phyloP scores from a whole-genome alignment of 805 yeast genomes.

The Saturnispora kantuleensis region DNA sequence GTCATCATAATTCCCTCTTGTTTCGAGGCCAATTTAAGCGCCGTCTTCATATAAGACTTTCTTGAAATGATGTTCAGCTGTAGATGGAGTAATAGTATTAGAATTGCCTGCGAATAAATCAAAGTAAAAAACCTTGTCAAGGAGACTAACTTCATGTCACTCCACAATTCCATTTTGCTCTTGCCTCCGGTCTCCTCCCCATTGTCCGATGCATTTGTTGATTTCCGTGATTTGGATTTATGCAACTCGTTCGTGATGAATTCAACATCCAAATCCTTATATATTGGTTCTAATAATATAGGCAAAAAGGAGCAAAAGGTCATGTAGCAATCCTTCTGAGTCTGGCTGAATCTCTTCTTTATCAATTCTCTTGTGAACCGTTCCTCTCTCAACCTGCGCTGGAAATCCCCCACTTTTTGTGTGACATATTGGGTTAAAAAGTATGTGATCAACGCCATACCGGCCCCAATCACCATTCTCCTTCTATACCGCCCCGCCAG shows the following conservation, averaged over 20 bases:
- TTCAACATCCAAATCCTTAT: conserved; percentile 60
- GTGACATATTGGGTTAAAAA: conserved; percentile 34
- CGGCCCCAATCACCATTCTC: conserved; percentile 34
- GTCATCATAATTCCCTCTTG: conserved; percentile 26
- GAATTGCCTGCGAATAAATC: conserved; percentile 55
- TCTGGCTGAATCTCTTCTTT: conserved; percentile 76
- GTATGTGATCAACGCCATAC: conserved; percentile 36
- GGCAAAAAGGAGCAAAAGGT: conserved; percentile 79
- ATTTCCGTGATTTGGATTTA: conserved; percentile 29
- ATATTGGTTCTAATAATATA: conserved; percentile 56
- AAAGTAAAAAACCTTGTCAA: conserved; percentile 64
- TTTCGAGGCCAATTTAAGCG: conserved; percentile 56
- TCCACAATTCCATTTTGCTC: conserved; percentile 68
- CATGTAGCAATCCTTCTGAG: conserved; percentile 80
- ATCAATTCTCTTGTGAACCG: conserved; percentile 58
- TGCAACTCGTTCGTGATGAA: conserved; percentile 57
- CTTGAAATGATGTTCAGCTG: conserved; percentile 87
- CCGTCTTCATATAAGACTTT: conserved; percentile 71
- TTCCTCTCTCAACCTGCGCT: conserved; percentile 44
- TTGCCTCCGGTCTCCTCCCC: not conserved
- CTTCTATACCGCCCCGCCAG: conserved; percentile 36
- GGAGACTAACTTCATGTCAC: conserved; percentile 64
- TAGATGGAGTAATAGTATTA: conserved; percentile 70
- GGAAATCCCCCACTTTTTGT: conserved; percentile 38
- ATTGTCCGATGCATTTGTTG: not conserved